Evolutionary conservation across 2,329 filamentous ascomycete species (phyloP).

Genomic region (Hymenoscyphus infarciens): DNA sequence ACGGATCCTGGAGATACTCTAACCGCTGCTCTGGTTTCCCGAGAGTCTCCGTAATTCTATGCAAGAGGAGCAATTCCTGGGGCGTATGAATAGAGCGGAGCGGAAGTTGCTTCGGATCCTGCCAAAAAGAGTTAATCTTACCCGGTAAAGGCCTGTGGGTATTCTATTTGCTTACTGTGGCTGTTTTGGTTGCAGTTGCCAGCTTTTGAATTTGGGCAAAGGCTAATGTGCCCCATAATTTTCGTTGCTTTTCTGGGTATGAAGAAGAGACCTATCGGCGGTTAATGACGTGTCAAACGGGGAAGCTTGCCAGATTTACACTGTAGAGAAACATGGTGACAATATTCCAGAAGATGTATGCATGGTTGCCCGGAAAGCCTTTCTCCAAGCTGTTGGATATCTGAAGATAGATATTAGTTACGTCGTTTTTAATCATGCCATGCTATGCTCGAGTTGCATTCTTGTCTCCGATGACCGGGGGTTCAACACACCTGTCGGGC

Average conservation of each 20-base stretch:
- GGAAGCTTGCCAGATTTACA: conserved; percentile 21
- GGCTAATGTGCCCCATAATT: conserved; percentile 31
- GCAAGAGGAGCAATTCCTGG: conserved; percentile 34
- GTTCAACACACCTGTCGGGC: conserved; percentile 31
- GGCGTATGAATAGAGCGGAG: conserved; percentile 34
- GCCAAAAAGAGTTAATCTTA: conserved; percentile 8
- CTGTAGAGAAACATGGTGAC: conserved; percentile 33
- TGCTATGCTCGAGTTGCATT: conserved; percentile 2
- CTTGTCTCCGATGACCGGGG: neutral
- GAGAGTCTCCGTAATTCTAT: conserved; percentile 29
- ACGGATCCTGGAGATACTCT: conserved; percentile 30
- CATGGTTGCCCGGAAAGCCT: conserved; percentile 32
- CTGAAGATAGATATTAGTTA: conserved; percentile 18
- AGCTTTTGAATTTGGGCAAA: conserved; percentile 33
- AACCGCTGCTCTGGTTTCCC: conserved; percentile 29
- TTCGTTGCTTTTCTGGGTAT: conserved; percentile 29
- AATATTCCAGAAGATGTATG: conserved; percentile 36
- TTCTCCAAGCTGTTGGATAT: conserved; percentile 36
- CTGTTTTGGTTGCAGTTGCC: conserved; percentile 31
- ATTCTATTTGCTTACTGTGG: conserved; percentile 24
- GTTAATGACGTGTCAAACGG: conserved; percentile 16
- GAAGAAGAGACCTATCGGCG: conserved; percentile 23
- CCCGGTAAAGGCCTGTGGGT: neutral
- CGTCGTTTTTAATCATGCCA: neutral
- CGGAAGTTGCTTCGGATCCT: conserved; percentile 31